Percentiles rank a stretch among this genome's conserved stretches.
phyloP scores from a whole-genome alignment of 2,329 filamentous ascomycete species.

The Pseudopyrenochaeta lycopersici region DNA sequence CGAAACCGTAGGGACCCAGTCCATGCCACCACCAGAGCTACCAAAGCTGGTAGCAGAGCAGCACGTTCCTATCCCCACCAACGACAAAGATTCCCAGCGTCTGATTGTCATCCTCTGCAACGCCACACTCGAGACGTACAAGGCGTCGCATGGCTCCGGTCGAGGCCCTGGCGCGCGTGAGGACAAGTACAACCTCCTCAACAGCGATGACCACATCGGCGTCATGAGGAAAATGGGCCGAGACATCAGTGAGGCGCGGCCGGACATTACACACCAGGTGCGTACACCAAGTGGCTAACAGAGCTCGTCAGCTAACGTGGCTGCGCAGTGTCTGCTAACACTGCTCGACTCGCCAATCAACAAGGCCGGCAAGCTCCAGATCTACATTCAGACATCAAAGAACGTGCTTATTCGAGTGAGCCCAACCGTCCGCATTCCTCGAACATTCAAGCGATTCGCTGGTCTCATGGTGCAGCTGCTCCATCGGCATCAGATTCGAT shows the following conservation, averaged over 20 bases:
- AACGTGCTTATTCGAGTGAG: constrained; percentile 97
- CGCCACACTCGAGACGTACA: constrained; percentile 97
- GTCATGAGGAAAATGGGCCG: constrained; percentile 99
- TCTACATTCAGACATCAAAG: constrained; percentile 98
- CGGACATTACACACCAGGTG: constrained; percentile 99
- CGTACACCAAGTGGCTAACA: constrained; percentile 39
- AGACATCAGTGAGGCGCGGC: constrained; percentile 96
- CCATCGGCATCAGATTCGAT: constrained; percentile 93
- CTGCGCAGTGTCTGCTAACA: constrained; percentile 85
- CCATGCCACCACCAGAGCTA: constrained; percentile 87
- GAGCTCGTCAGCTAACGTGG: constrained; percentile 29
- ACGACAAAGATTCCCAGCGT: constrained; percentile 89
- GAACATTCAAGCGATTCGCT: constrained; percentile 98
- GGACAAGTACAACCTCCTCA: constrained; percentile 96
- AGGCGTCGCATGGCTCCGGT: constrained; percentile 78
- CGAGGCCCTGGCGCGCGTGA: constrained; percentile 74
- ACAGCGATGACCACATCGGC: constrained; percentile 98
- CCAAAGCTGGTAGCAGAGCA: constrained; percentile 95
- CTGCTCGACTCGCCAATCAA: constrained; percentile 98
- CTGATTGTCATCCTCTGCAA: constrained; percentile 97
- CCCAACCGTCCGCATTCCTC: constrained; percentile 95
- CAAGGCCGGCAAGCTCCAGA: constrained; percentile 96
- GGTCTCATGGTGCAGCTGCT: constrained; percentile 98
- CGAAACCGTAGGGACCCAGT: constrained; percentile 71
- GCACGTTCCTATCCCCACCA: constrained; percentile 80